Conservation (phyloP, 352 stramenopile genomes). For the Pythium aristosporum region DNA sequence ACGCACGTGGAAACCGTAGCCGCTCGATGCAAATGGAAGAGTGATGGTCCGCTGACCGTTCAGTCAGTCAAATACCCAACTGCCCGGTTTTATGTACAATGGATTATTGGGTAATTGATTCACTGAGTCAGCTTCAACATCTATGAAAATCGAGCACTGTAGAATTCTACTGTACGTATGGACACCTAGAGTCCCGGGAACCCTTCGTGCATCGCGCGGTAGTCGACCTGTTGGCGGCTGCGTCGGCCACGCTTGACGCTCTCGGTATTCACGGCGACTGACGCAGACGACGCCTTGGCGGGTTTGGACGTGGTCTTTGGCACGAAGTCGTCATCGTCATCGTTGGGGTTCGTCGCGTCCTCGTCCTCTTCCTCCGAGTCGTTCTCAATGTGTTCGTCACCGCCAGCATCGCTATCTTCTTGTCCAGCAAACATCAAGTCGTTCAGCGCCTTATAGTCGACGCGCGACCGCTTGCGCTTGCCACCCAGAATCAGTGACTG, state of each 20-base stretch:
- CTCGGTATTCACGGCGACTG: neutral
- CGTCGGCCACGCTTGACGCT: conserved; percentile 26
- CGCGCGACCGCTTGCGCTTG: conserved; percentile 76
- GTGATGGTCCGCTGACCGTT: neutral
- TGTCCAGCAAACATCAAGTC: conserved; percentile 72
- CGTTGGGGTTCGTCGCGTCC: conserved; percentile 22
- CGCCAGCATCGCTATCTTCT: conserved; percentile 50
- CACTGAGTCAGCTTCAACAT: conserved; percentile 10
- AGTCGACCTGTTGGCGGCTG: conserved; percentile 39
- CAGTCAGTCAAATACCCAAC: neutral
- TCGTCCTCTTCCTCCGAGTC: conserved; percentile 34
- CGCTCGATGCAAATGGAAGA: neutral
- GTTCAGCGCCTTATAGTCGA: conserved; percentile 84
- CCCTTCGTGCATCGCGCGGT: conserved; percentile 57
- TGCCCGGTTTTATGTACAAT: neutral
- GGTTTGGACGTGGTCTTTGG: conserved; percentile 10
- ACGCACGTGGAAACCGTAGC: neutral
- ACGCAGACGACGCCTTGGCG: conserved; percentile 6
- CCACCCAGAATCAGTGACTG: conserved; percentile 51
- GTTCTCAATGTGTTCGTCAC: conserved; percentile 40
- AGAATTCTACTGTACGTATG: neutral
- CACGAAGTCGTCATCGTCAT: conserved; percentile 26
- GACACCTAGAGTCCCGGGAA: conserved; percentile 21
- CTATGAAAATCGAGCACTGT: neutral
- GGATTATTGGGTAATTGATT: conserved; percentile 6